These are phyloP conservation scores for Escovopsis sp. DNA, from an alignment of 2,329 filamentous ascomycete species.

Conservation along the genomic window DNA sequence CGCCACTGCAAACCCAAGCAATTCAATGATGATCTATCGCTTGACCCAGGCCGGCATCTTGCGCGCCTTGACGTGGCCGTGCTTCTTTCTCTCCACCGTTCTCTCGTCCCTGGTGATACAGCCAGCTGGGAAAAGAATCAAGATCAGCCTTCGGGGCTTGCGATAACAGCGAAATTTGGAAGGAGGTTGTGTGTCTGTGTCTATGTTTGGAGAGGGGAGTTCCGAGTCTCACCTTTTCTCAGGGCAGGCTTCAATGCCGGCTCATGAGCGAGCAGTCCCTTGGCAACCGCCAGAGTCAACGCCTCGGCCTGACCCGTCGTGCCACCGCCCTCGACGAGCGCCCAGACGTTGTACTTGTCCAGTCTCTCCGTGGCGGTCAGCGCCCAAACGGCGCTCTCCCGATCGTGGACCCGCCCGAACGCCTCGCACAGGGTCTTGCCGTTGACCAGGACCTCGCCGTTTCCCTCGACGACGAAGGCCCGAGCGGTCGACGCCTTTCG, in stretches of 20 bases:
- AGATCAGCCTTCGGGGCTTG: constrained; percentile 17
- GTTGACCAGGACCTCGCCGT: constrained; percentile 80
- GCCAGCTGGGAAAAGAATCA: constrained; percentile 48
- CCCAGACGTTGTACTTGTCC: constrained; percentile 97
- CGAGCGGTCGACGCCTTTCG: constrained; percentile 78
- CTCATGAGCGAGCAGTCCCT: constrained; percentile 80
- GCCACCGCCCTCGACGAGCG: constrained; percentile 68
- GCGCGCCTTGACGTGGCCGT: constrained; percentile 86
- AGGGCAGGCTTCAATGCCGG: constrained; percentile 78
- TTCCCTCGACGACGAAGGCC: constrained; percentile 83
- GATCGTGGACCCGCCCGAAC: constrained; percentile 81
- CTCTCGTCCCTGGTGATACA: constrained; percentile 83
- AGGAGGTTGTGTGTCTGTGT: too few relatives aligned
- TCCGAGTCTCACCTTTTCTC: constrained; percentile 58
- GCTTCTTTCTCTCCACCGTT: constrained; percentile 95
- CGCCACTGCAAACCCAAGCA: background rate
- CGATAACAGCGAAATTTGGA: background rate
- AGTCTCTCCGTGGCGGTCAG: constrained; percentile 67
- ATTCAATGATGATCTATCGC: constrained; percentile 28
- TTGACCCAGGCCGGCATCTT: constrained; percentile 99
- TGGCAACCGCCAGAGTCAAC: constrained; percentile 76
- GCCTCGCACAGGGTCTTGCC: constrained; percentile 69
- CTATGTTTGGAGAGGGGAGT: constrained; percentile 1
- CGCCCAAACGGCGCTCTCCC: constrained; percentile 88
- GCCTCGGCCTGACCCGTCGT: constrained; percentile 93